Percentiles rank a stretch among this genome's conserved stretches.
These are phyloP conservation scores for Ogataea pini DNA, from an alignment of 805 yeast species.

Conservation along the genomic window DNA sequence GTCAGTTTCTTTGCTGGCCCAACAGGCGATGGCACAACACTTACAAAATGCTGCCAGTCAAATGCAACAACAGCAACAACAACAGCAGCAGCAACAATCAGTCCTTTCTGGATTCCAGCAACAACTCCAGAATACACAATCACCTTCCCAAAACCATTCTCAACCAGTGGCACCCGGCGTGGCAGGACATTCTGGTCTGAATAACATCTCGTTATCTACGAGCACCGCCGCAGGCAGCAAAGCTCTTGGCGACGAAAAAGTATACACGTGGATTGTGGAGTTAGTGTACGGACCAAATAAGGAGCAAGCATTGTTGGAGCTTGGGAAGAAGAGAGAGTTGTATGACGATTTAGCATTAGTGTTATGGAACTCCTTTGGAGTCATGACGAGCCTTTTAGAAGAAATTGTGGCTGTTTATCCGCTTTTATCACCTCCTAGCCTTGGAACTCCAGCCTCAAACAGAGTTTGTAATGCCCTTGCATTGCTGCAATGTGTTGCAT, in stretches of 20 bases:
- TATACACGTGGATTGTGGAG: constrained; percentile 87
- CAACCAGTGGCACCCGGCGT: constrained; percentile 10
- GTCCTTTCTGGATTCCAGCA: constrained; percentile 21
- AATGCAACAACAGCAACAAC: constrained; percentile 13
- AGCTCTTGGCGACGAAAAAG: constrained; percentile 74
- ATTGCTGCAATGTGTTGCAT: constrained; percentile 92
- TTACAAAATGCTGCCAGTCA: constrained; percentile 21
- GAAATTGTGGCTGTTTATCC: constrained; percentile 93
- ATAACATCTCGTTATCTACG: not conserved
- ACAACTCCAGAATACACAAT: constrained; percentile 15
- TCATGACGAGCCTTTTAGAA: constrained; percentile 86
- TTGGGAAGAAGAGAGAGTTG: constrained; percentile 92
- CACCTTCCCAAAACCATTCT: constrained; percentile 16
- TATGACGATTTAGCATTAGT: constrained; percentile 92
- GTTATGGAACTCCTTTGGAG: constrained; percentile 95
- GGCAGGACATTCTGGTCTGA: constrained; percentile 7
- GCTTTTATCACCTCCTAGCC: constrained; percentile 77
- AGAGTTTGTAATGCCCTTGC: constrained; percentile 96
- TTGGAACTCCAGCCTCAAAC: constrained; percentile 84
- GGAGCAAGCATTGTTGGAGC: constrained; percentile 88
- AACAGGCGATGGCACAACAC: constrained; percentile 19
- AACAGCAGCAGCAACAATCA: constrained; percentile 14
- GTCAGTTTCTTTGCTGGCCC: constrained; percentile 26
- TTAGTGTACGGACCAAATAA: constrained; percentile 86
- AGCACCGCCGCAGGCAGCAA: constrained; percentile 24